Evolutionary conservation across 208 protist species (phyloP).

Genomic region (Trypanosoma lewisi): DNA sequence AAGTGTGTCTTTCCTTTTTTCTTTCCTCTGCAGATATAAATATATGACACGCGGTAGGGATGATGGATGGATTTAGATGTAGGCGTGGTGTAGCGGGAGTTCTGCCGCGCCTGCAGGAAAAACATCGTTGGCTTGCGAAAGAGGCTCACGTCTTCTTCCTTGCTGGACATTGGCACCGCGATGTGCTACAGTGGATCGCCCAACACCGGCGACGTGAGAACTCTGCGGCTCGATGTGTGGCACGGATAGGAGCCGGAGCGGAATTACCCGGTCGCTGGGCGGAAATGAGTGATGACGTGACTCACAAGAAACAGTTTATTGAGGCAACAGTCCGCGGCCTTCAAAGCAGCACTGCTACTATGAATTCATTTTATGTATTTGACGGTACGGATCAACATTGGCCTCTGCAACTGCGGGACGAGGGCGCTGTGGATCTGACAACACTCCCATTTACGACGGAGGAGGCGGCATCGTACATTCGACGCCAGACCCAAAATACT

Average conservation of each 20-base stretch:
- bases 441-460: conserved; percentile 12
- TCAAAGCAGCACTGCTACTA: neutral
- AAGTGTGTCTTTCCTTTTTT: no score
- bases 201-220: neutral
- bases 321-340: neutral
- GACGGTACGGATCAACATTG: neutral
- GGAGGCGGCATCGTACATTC: conserved; percentile 19
- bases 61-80: neutral
- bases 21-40: no score
- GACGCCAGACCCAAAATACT: neutral
- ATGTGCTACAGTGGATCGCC: conserved; percentile 9
- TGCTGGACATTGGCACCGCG: conserved; percentile 16
- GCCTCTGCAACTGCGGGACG: neutral
- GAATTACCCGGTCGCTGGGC: neutral
- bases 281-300: neutral
- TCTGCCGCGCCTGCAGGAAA: conserved; percentile 15
- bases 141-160: conserved; percentile 19
- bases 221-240: neutral
- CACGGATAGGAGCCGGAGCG: neutral
- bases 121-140: conserved; percentile 15
- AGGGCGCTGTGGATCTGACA: neutral
- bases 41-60: neutral
- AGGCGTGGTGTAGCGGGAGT: neutral
- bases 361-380: conserved; percentile 9
- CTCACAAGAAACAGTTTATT: conserved; percentile 11